Conservation (phyloP, 1,284 basidiomycete species). For the Kalmanozyma brasiliensis region DNA sequence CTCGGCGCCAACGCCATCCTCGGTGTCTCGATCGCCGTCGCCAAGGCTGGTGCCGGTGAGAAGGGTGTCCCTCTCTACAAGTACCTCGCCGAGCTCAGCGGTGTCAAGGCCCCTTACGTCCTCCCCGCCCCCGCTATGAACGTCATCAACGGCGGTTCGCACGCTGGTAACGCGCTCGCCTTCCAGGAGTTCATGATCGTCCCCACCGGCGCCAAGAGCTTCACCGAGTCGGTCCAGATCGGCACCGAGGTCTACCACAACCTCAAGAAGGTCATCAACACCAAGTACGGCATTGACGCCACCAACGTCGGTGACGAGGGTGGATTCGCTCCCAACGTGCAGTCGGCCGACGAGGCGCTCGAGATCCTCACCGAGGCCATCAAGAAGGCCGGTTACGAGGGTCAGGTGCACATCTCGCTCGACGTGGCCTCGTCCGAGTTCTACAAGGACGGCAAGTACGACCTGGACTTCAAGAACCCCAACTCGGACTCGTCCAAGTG, state of each 20-base stretch:
- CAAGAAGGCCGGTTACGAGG: slow-evolving; percentile 96
- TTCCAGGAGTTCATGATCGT: slow-evolving; percentile 94
- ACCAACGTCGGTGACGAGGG: slow-evolving; percentile 99
- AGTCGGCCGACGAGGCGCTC: slow-evolving; percentile 94
- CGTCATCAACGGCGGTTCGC: slow-evolving; percentile 99
- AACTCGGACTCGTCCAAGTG: slow-evolving; percentile 96
- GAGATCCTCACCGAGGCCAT: slow-evolving; percentile 96
- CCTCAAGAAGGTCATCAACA: slow-evolving; percentile 98
- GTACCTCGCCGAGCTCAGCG: slow-evolving; percentile 93
- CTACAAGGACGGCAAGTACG: slow-evolving; percentile 99
- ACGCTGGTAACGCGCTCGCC: slow-evolving; percentile 97
- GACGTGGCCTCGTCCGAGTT: slow-evolving; percentile 99
- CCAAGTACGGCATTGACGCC: slow-evolving; percentile 99
- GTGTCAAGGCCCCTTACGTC: slow-evolving; percentile 86
- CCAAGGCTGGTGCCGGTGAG: slow-evolving; percentile 83
- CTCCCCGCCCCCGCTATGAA: slow-evolving; percentile 83
- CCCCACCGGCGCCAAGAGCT: slow-evolving; percentile 96
- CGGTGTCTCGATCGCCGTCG: slow-evolving; percentile 95
- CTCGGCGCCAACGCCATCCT: slow-evolving; percentile 99
- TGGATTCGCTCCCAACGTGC: slow-evolving; percentile 98
- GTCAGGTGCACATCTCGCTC: slow-evolving; percentile 98
- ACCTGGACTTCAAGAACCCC: slow-evolving; percentile 99
- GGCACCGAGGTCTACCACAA: slow-evolving; percentile 98
- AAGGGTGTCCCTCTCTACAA: slow-evolving; percentile 89
- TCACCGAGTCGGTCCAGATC: slow-evolving; percentile 98